phyloP scores from a whole-genome alignment of 1,139 yeast genomes.

The Yamadazyma kanchanaburiensis region DNA sequence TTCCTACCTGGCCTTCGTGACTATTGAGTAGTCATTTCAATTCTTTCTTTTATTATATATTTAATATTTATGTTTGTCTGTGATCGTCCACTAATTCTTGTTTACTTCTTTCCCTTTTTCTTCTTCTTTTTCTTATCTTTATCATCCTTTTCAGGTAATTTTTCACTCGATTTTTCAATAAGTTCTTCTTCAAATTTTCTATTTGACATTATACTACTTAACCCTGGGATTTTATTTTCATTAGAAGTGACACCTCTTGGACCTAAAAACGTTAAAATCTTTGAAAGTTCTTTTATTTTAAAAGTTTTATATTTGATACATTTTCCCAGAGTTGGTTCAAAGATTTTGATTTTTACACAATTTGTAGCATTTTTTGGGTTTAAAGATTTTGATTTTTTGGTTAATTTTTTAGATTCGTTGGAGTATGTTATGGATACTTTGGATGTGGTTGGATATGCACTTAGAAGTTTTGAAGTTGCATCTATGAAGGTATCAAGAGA shows the following conservation, averaged over 20 bases:
- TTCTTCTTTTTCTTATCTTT: slow-evolving; percentile 15
- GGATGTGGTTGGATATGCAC: slow-evolving; percentile 38
- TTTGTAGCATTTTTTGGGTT: slow-evolving; percentile 18
- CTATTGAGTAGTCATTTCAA: no score
- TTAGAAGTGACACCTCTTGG: slow-evolving; percentile 64
- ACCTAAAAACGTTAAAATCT: slow-evolving; percentile 78
- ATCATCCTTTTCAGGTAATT: slow-evolving; percentile 18
- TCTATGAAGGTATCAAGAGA: slow-evolving; percentile 34
- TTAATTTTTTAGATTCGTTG: slow-evolving; percentile 17
- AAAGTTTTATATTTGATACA: slow-evolving; percentile 60
- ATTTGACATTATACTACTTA: slow-evolving; percentile 42
- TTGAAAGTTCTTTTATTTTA: slow-evolving; percentile 73
- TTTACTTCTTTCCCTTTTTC: slow-evolving; percentile 9
- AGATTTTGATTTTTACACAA: slow-evolving; percentile 62
- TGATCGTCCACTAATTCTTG: no score
- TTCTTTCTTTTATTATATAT: neutral
- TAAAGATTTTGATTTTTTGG: slow-evolving; percentile 4
- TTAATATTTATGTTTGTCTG: neutral
- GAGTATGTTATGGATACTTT: slow-evolving; percentile 38
- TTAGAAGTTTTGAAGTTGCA: slow-evolving; percentile 28
- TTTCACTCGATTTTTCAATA: slow-evolving; percentile 7
- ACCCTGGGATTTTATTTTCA: slow-evolving; percentile 25
- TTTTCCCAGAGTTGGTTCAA: slow-evolving; percentile 67
- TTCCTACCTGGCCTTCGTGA: no score
- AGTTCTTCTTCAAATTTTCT: slow-evolving; percentile 27